Evolutionary conservation across 2,329 filamentous ascomycete genomes (phyloP).

Genomic region (Dactylellina haptotyla): DNA sequence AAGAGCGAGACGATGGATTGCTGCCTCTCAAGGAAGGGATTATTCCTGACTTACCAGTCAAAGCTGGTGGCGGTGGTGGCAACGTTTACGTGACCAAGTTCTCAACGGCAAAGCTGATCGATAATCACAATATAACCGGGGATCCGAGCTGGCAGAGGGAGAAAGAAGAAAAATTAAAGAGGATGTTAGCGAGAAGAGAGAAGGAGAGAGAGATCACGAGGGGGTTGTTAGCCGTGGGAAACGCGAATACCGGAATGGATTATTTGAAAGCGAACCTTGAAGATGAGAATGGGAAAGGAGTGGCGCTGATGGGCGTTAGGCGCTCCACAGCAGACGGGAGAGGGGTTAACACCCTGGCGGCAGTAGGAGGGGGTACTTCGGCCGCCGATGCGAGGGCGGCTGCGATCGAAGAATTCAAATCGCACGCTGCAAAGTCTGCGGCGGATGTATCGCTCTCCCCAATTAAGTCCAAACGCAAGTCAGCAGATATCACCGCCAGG

Average conservation of each 20-base stretch:
- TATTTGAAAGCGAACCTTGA: constrained; percentile 56
- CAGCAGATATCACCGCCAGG: constrained; percentile 26
- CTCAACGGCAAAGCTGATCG: constrained; percentile 70
- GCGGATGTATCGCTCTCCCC: constrained; percentile 39
- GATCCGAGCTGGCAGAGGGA: constrained; percentile 66
- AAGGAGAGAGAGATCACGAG: constrained; percentile 78
- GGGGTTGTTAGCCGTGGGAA: constrained; percentile 65
- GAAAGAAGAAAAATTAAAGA: constrained; percentile 74
- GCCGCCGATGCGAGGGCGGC: constrained; percentile 23
- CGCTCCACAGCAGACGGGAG: constrained; percentile 1
- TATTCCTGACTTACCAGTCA: constrained; percentile 59
- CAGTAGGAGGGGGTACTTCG: background rate
- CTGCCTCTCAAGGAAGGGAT: constrained; percentile 56
- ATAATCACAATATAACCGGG: constrained; percentile 70
- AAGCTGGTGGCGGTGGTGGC: constrained; percentile 62
- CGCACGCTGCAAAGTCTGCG: constrained; percentile 16
- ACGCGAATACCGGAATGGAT: constrained; percentile 56
- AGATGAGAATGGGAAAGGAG: constrained; percentile 26
- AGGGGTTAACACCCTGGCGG: background rate
- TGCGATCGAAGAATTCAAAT: constrained; percentile 33
- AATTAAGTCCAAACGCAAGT: constrained; percentile 47
- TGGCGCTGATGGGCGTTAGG: constrained; percentile 2
- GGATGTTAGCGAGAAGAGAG: constrained; percentile 73
- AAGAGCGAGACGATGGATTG: constrained; percentile 59
- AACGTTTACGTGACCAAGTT: constrained; percentile 62